Evolutionary conservation across 1,139 yeast species (phyloP), one percentile per base, ranked within the genome.

Genomic region (Kodamaea fungicola): DNA sequence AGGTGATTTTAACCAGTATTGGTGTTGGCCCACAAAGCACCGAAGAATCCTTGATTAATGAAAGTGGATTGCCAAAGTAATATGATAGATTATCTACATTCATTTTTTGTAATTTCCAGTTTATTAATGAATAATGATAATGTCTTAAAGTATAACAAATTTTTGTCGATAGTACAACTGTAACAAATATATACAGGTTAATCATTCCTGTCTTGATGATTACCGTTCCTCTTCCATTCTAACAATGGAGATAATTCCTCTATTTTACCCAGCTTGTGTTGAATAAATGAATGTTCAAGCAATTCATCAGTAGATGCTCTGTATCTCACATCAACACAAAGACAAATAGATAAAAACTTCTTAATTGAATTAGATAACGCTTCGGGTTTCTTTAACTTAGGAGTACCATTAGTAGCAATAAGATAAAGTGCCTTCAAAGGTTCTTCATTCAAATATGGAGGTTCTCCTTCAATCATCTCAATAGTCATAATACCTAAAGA

Each of bases 401-500:
- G 98, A 1, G 98, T 92, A 43, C 98, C 98, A 56, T 89, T 90
- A 1, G 97, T 87, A 9, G 97, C 97, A 68, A 92, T 92, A 53
- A 92, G 67, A 60, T 88, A 92, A 41, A 87, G 67, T 0, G 95
- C 95, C 59, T 83, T 84, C 54, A 87, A 67, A 59, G 97, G 98
- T 61, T 90, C 97, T 60, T 92, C 98, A 58, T 92, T 92, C 57
- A 92, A 71, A 57, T 92, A 92, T 23, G 98, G 98, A 7, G 98
- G 98, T 58, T 92, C 98, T 19, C 96, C 94, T 64, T 92, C 98
- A 47, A 92, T 84, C 97, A 92, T 90, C 64, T 92, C 98, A 52
- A 92, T 92, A 2, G 96, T 86, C 97, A 92, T 94, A 49, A 92
- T 92, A 47, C 98, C 98, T 45, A 92, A 68, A 3, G 96, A 88